Base-by-base conservation (phyloP, 2,329 filamentous ascomycete genomes). In the Verticillium albo-atrum region DNA sequence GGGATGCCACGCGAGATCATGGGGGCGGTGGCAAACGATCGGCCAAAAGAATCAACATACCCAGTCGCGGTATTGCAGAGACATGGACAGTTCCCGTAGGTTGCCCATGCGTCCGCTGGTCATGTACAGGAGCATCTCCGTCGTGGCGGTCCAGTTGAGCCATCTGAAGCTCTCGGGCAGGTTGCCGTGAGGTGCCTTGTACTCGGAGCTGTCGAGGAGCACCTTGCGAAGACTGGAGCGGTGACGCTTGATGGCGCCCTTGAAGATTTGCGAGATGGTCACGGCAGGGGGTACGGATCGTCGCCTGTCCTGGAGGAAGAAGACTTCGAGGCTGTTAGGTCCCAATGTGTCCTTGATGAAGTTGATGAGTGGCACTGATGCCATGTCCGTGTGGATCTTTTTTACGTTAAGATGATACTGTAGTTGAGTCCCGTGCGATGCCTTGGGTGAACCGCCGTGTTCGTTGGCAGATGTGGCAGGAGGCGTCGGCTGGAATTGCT, bases 261-360 rank as follows among this genome's bases (percentile, higher is more conserved):
- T 83, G 73, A 90, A 92, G 62, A 95, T 89, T 20, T 84, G 78
- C 35, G 91, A 86, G 58, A 93, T 82, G 3, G 83, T 80, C 1
- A 93, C 87, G 7, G 75, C 75, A 1, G 84, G 69, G 23, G 67
- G 65, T 10, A 58, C 82, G 71, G 71, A 82, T 70, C 60, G 81
- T 71, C 66, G 82, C 69, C 77, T 75, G 61, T 93, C 89, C 71
- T 93, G 90, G 55, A 95, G 73, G 69, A 92, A 92, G 10, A 95
- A 78, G 9, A 87, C 87, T 72, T 95, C 89, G n/a, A 95, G 77
- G 28, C 85, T 89, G 70, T 95, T 91, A 1, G 91, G 91, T 23
- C 87, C 88, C 37, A 95, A 78, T 0, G 89, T 88, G 62, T 93
- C 89, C 66, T 89, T 90, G 62, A 95, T 79, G 68, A 95, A 94